Percentiles rank a stretch among this genome's conserved stretches.
Conservation (phyloP, 805 yeast species). For the Myxozyma mucilagina region DNA sequence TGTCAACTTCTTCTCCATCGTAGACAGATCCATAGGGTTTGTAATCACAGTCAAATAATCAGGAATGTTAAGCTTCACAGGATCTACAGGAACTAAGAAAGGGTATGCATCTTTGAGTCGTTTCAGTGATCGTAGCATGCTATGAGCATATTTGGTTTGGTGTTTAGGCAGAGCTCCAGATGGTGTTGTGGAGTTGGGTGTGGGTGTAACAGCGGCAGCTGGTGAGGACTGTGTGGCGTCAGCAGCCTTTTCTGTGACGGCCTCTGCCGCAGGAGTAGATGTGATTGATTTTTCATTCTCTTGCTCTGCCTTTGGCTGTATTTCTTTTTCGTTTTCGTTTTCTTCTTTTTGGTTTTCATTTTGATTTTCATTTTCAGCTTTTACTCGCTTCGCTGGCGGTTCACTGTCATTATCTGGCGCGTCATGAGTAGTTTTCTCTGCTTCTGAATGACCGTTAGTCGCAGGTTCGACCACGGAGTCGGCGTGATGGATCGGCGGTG, state of each 20-base stretch:
- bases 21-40: conserved; percentile 90
- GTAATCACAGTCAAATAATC: conserved; percentile 79
- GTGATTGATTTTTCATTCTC: too few relatives aligned
- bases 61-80: conserved; percentile 83
- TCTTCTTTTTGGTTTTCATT: not conserved
- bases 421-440: conserved; percentile 6
- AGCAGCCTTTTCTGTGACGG: not conserved
- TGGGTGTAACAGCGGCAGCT: conserved; percentile 6
- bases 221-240: not conserved
- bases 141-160: conserved; percentile 76
- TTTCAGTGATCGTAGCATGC: conserved; percentile 81
- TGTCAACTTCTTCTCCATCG: conserved; percentile 78
- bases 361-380: not conserved
- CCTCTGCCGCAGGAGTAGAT: not conserved
- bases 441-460: not conserved
- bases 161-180: conserved; percentile 49
- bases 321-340: too few relatives aligned
- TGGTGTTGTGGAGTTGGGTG: not conserved
- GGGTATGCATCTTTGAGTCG: conserved; percentile 91
- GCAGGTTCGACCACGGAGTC: not conserved
- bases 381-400: conserved; percentile 28
- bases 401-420: conserved; percentile 14
- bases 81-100: conserved; percentile 87
- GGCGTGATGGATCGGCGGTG: conserved; percentile 28
- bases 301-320: not conserved